Base-by-base conservation (phyloP, 2,329 filamentous ascomycete species). In the Zymoseptoria ardabiliae region DNA sequence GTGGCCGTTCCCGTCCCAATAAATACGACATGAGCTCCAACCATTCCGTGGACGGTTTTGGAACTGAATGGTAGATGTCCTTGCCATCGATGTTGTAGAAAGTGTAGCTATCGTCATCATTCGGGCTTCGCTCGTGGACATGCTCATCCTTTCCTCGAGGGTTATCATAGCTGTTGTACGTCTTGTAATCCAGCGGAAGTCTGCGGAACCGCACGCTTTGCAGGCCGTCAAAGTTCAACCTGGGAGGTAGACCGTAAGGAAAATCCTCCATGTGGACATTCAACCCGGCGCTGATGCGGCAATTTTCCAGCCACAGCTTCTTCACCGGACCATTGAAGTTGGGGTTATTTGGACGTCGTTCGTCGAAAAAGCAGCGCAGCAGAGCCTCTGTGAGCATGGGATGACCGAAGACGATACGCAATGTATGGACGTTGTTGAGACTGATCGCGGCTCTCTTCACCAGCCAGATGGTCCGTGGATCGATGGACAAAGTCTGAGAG, bases 221-320 rank as follows among this genome's bases (percentile, higher is more conserved):
- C 2, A 80, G 66, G 0, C 71, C 73, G 7, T 61, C 64, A 2
- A 71, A 68, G 51, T 72, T 62, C 5, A 70, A 61, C 8, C 53
- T 35, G 9, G 61, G 45, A 4, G 70, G 68, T 9, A 71, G 53
- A 6, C 56, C 58, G 19, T 68, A 63, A 2, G 63, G 65, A 49
- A 66, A 59, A 22, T 28, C 23, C 0, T 60, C 52, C 2, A 68
- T 30, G 2, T 53, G 8, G 11, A 55, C n/a, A 23, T 62, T 53
- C 25, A 66, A 62, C 0, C 64, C 68, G 4, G 70, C 69, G 9
- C 70, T 67, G 50, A 77, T 64, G 17, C 71, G 73, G 58, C 75
- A 77, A 56, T 73, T 77, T 57, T 80, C 78, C 3, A 80, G 67
- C 78, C 78, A 80, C 4, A 80, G 70, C 55, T 69, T 74, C 10